A percentile compares a stretch with the other conserved stretches of the same genome.
phyloP scores from a whole-genome alignment of 805 yeast genomes.

The Starmerella bombicola region DNA sequence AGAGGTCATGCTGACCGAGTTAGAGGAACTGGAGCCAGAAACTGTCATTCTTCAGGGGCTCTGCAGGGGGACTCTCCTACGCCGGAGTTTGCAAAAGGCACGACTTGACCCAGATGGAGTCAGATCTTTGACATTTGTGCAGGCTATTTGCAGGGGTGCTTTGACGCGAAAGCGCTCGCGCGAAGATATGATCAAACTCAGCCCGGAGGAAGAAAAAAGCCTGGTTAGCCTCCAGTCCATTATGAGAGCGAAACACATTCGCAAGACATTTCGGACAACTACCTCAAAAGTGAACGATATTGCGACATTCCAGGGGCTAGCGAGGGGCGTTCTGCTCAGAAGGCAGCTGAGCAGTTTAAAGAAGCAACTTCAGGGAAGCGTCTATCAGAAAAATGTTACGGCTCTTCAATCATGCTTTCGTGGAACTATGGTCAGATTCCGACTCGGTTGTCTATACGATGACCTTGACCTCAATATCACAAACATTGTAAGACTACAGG shows the following conservation, averaged over 20 bases:
- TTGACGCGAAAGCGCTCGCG: constrained; percentile 18
- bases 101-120: neutral
- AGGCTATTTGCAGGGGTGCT: constrained; percentile 19
- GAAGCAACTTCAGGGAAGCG: constrained; percentile 3
- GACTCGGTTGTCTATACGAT: constrained; percentile 25
- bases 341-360: constrained; percentile 3
- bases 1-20: constrained; percentile 25
- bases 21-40: constrained; percentile 25
- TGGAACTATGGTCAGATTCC: constrained; percentile 30
- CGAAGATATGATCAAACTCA: neutral
- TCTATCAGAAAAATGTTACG: constrained; percentile 14
- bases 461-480: constrained; percentile 28
- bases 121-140: constrained; percentile 9
- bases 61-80: constrained; percentile 7
- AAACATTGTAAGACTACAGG: constrained; percentile 27
- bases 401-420: constrained; percentile 31
- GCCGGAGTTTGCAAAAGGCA: neutral
- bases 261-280: constrained; percentile 25
- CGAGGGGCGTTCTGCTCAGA: constrained; percentile 36
- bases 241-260: constrained; percentile 37
- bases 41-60: constrained; percentile 49
- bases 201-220: constrained; percentile 1
- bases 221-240: constrained; percentile 43
- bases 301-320: constrained; percentile 39
- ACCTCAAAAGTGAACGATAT: constrained; percentile 7